Evolutionary conservation across 176 grass and related monocot genomes (phyloP).

Genomic region (Phoenix roebelenii): DNA sequence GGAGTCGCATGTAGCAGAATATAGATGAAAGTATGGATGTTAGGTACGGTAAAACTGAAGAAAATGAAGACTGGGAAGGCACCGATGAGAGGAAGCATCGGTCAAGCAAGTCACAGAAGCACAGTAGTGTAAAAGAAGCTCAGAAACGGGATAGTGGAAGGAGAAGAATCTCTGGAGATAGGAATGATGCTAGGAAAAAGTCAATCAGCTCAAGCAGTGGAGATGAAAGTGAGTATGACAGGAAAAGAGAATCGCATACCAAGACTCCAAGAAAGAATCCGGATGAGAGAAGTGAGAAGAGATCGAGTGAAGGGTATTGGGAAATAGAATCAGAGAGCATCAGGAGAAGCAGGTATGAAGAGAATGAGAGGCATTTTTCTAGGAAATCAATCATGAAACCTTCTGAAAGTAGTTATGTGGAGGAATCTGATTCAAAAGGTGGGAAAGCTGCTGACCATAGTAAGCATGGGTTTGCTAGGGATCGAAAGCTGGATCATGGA

Average conservation of each 20-base stretch:
- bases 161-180: conserved; percentile 25
- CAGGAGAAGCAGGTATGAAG: conserved; percentile 43
- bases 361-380: conserved; percentile 36
- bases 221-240: conserved; percentile 24
- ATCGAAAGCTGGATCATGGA: conserved; percentile 9
- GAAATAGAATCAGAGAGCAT: conserved; percentile 24
- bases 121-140: conserved; percentile 23
- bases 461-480: conserved; percentile 22
- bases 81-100: conserved; percentile 24
- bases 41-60: conserved; percentile 26
- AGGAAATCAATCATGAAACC: conserved; percentile 22
- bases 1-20: conserved; percentile 31
- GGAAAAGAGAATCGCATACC: conserved; percentile 34
- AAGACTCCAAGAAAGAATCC: conserved; percentile 43
- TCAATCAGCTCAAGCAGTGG: conserved; percentile 14
- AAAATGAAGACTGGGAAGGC: conserved; percentile 23
- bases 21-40: conserved; percentile 25
- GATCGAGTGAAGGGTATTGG: conserved; percentile 36
- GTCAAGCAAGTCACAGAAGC: conserved; percentile 34
- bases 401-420: conserved; percentile 27
- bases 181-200: conserved; percentile 23
- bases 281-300: conserved; percentile 36
- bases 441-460: conserved; percentile 21
- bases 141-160: conserved; percentile 26
- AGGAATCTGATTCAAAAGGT: conserved; percentile 24